These are phyloP conservation scores for Raphanus hybrid DNA, from an alignment of 441 rosid genomes.

Conservation along the genomic window DNA sequence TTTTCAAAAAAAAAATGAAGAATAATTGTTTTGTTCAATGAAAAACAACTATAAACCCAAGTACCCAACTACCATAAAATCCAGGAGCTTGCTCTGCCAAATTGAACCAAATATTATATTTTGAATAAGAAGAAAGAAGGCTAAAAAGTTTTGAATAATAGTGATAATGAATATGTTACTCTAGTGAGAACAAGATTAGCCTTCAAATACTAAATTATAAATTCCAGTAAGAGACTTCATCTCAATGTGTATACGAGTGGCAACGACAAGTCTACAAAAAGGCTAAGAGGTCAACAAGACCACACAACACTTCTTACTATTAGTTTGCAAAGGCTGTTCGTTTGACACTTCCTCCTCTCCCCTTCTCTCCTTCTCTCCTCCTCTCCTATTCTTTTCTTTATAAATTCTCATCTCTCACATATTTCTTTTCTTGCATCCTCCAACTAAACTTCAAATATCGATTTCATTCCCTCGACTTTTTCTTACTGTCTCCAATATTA, in stretches of 20 bases:
- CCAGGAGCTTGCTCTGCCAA: slow-evolving; percentile 12
- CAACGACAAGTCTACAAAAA: slow-evolving; percentile 46
- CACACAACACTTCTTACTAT: slow-evolving; percentile 38
- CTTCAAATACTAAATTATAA: not conserved
- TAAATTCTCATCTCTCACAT: slow-evolving; percentile 27
- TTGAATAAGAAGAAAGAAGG: slow-evolving; percentile 7
- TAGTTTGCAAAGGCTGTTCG: slow-evolving; percentile 45
- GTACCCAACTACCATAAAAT: not conserved
- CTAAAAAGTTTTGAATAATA: not conserved
- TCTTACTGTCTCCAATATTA: slow-evolving; percentile 2
- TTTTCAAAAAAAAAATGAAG: not conserved
- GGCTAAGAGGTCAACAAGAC: slow-evolving; percentile 41
- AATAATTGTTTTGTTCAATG: not conserved
- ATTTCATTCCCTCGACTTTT: slow-evolving; percentile 4
- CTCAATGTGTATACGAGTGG: slow-evolving; percentile 34
- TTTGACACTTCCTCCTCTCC: slow-evolving; percentile 38
- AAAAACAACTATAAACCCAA: slow-evolving; percentile 1
- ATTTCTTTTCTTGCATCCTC: slow-evolving; percentile 25
- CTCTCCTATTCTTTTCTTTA: slow-evolving; percentile 15
- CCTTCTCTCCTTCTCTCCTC: not conserved
- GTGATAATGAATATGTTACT: slow-evolving; percentile 1
- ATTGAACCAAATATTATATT: not conserved
- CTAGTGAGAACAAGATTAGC: slow-evolving; percentile 17
- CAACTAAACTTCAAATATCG: not conserved
- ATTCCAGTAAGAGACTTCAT: slow-evolving; percentile 26